Base-by-base conservation (phyloP, 176 grass and related monocot genomes). In the Panicum miliaceum region DNA sequence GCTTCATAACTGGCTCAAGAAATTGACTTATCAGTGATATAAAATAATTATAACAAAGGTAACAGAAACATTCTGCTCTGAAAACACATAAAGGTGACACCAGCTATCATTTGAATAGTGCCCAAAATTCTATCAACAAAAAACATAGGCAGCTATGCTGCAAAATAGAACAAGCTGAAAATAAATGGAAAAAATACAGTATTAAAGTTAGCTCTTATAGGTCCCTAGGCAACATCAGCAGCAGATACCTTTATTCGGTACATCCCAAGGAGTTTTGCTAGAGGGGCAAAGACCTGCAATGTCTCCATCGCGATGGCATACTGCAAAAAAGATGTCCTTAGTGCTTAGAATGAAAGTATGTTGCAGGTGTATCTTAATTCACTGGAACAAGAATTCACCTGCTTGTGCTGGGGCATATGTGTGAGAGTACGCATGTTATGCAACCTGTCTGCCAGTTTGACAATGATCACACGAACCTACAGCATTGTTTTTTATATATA, bases 381-480 rank as follows among this genome's bases (percentile, higher is more conserved):
- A 66, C 7, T 68, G 74, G 60, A 90, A 79, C 43, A 59, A 75
- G 71, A 83, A 53, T 67, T 67, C 86, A 98, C 96, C 89, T 98
- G 96, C 77, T 98, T 98, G 83, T 98, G 91, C 32, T 65, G 93
- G 61, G 96, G 96, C 96, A 98, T 98, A 83, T 98, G 96, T 71
- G 89, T 88, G 51, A 98, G 96, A 56, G 96, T 98, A 75, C 96
- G 96, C 96, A 98, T 98, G 69, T 98, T 98, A 81, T 98, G 96
- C 80, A 98, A 87, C 81, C 96, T 90, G 69, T 98, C 96, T 60
- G 96, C 96, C 78, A 98, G 81, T 92, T 98, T 98, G 78, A 98
- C 93, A 87, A 98, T 98, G 82, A 95, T 92, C 65, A 98, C 96
- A 78, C 96, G 93, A 90, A 95, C 96, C 96, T 98, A 70, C 48